Conservation (phyloP, 805 yeast genomes). For the Spathaspora gorwiae region DNA sequence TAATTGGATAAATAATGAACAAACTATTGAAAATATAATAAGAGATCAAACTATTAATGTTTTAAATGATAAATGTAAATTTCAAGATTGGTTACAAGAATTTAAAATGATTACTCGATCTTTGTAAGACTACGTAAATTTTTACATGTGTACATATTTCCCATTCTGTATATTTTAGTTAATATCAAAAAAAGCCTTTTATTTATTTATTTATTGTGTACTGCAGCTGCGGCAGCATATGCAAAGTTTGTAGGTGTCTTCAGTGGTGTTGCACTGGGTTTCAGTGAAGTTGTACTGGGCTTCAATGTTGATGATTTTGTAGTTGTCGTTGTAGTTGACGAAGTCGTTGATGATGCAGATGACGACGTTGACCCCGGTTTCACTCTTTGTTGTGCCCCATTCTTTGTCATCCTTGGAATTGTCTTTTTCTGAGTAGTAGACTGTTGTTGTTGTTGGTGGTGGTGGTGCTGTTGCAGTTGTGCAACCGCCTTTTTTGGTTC, state of each 20-base stretch:
- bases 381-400: slow-evolving; percentile 9
- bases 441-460: background rate
- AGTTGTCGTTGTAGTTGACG: slow-evolving; percentile 4
- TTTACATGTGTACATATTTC: background rate
- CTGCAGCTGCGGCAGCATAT: slow-evolving; percentile 46
- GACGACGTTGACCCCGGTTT: background rate
- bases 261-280: background rate
- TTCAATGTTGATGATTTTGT: slow-evolving; percentile 14
- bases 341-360: slow-evolving; percentile 1
- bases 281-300: background rate
- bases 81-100: slow-evolving; percentile 31
- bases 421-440: slow-evolving; percentile 7
- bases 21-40: slow-evolving; percentile 28
- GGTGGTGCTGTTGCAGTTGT: background rate
- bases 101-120: slow-evolving; percentile 12
- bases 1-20: slow-evolving; percentile 35
- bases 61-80: slow-evolving; percentile 34
- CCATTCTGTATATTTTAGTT: background rate
- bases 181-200: background rate
- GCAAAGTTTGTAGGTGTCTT: slow-evolving; percentile 29
- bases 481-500: no score
- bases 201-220: slow-evolving; percentile 25
- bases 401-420: slow-evolving; percentile 12
- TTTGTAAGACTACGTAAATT: background rate
- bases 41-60: slow-evolving; percentile 27